These are phyloP conservation scores for Aspergillus clavatus DNA, from an alignment of 2,329 filamentous ascomycete genomes.

Conservation along the genomic window DNA sequence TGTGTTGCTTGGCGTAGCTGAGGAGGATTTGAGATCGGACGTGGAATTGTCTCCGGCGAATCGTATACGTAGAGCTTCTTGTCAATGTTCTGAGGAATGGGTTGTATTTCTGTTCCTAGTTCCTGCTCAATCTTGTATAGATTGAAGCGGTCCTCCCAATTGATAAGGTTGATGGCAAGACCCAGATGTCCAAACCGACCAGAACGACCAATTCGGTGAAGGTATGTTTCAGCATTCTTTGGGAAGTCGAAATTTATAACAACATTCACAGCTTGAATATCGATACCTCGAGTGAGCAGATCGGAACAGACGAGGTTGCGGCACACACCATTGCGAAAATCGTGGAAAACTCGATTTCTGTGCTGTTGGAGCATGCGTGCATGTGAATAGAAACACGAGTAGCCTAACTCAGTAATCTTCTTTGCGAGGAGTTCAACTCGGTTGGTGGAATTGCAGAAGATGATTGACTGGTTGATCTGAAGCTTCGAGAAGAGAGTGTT, in stretches of 20 bases:
- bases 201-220: slow-evolving; percentile 96
- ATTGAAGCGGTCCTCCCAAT: slow-evolving; percentile 98
- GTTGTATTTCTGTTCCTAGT: slow-evolving; percentile 91
- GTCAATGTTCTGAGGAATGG: slow-evolving; percentile 92
- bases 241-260: slow-evolving; percentile 99
- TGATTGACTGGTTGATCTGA: slow-evolving; percentile 99
- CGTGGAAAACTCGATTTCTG: slow-evolving; percentile 97
- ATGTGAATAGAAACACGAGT: slow-evolving; percentile 99
- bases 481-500: slow-evolving; percentile 99
- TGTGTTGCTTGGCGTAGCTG: slow-evolving; percentile 22
- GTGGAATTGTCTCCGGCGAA: slow-evolving; percentile 87
- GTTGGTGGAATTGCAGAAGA: slow-evolving; percentile 99
- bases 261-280: slow-evolving; percentile 98
- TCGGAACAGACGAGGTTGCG: slow-evolving; percentile 98
- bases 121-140: slow-evolving; percentile 98
- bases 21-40: slow-evolving; percentile 63
- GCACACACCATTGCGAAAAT: slow-evolving; percentile 96
- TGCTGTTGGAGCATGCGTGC: slow-evolving; percentile 96
- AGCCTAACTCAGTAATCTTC: slow-evolving; percentile 98
- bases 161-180: slow-evolving; percentile 97
- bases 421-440: slow-evolving; percentile 95
- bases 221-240: slow-evolving; percentile 97
- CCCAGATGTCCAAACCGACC: slow-evolving; percentile 95
- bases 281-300: slow-evolving; percentile 94
- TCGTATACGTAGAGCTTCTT: slow-evolving; percentile 99